Conservation (phyloP, 192 early-diverging fungal genomes). For the Backusella parvicylindrica region DNA sequence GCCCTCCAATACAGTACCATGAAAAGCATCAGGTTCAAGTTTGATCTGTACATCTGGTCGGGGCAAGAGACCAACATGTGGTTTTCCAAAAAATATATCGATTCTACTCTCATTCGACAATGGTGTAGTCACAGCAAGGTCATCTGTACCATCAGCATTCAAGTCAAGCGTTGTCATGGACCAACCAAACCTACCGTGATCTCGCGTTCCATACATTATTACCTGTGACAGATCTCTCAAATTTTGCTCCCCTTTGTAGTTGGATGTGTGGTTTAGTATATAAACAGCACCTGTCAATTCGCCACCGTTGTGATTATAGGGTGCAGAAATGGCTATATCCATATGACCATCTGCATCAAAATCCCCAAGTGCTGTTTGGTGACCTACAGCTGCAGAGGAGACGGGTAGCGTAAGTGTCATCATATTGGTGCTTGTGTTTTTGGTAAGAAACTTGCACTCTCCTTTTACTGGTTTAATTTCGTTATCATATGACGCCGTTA, state of each 20-base stretch:
- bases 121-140: slow-evolving; percentile 73
- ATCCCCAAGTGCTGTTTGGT: slow-evolving; percentile 59
- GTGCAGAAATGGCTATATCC: slow-evolving; percentile 65
- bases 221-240: slow-evolving; percentile 7
- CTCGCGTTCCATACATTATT: slow-evolving; percentile 1
- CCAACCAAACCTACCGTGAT: slow-evolving; percentile 66
- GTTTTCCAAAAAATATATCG: slow-evolving; percentile 63
- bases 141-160: slow-evolving; percentile 85
- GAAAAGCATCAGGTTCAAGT: slow-evolving; percentile 20
- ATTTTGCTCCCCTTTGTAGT: not conserved
- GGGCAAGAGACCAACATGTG: slow-evolving; percentile 33
- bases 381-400: slow-evolving; percentile 66
- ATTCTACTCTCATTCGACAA: slow-evolving; percentile 52
- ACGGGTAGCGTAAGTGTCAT: slow-evolving; percentile 42
- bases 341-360: slow-evolving; percentile 61
- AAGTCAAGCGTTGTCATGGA: slow-evolving; percentile 74
- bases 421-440: not conserved
- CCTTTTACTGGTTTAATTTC: not conserved
- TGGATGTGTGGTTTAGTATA: slow-evolving; percentile 23
- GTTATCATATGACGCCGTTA: not conserved
- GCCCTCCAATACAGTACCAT: slow-evolving; percentile 47
- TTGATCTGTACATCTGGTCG: slow-evolving; percentile 46
- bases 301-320: slow-evolving; percentile 38
- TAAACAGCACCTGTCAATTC: slow-evolving; percentile 58
- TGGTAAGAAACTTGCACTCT: not conserved